Percentiles rank a stretch among this genome's conserved stretches.
These are phyloP conservation scores for Diospyros lotus DNA, from an alignment of 148 eudicot species.

Conservation along the genomic window DNA sequence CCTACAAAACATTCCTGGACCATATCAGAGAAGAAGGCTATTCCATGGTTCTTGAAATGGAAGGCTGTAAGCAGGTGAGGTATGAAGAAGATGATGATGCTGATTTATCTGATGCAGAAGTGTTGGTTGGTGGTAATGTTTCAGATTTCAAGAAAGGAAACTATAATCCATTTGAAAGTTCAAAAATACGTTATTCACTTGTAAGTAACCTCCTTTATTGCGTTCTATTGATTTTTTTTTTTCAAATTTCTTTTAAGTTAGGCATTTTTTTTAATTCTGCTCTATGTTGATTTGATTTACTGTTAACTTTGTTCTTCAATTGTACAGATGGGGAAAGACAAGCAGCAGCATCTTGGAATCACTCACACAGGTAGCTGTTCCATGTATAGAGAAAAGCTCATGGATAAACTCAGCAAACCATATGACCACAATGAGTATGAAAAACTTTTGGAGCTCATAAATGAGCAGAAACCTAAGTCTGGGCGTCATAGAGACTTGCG, in stretches of 20 bases:
- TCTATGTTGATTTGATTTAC: background rate
- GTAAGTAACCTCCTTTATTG: conserved; percentile 21
- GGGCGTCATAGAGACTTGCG: conserved; percentile 28
- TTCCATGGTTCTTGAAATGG: background rate
- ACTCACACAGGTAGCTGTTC: background rate
- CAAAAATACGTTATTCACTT: background rate
- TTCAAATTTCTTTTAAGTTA: background rate
- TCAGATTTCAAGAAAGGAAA: background rate
- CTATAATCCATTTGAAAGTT: conserved; percentile 9
- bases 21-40: background rate
- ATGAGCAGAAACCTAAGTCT: conserved; percentile 13
- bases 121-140: conserved; percentile 5
- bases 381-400: conserved; percentile 18
- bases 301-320: background rate
- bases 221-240: background rate
- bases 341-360: conserved; percentile 7
- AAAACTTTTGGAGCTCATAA: conserved; percentile 19
- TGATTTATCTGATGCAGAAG: conserved; percentile 13
- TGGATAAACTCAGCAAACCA: conserved; percentile 17
- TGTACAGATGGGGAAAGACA: conserved; percentile 9
- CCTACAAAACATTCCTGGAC: background rate
- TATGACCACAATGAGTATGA: conserved; percentile 26
- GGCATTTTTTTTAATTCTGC: background rate
- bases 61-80: conserved; percentile 3
- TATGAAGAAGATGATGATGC: conserved; percentile 16